Percentiles rank a stretch among this genome's conserved stretches.
Conservation (phyloP, 2,329 filamentous ascomycete species). For the Hymenoscyphus scutula region DNA sequence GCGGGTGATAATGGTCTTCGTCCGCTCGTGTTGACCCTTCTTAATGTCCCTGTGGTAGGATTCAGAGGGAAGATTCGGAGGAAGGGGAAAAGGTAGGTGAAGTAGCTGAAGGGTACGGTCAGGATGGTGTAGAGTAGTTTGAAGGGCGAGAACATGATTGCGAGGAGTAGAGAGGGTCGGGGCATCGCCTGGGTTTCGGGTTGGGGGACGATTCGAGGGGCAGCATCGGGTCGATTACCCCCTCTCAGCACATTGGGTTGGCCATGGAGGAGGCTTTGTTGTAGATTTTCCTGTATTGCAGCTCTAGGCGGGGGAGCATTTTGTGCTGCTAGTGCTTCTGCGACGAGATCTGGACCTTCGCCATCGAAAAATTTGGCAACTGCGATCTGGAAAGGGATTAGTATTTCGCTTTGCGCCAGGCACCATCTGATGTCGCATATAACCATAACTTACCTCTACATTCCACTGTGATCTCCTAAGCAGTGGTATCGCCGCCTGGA, state of each 20-base stretch:
- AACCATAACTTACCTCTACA: constrained; percentile 65
- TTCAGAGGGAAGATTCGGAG: constrained; percentile 64
- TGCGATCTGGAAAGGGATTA: constrained; percentile 65
- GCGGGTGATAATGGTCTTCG: constrained; percentile 76
- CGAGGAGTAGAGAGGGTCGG: constrained; percentile 71
- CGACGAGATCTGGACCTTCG: constrained; percentile 77
- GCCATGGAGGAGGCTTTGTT: constrained; percentile 51
- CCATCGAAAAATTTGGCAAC: constrained; percentile 98
- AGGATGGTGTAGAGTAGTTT: constrained; percentile 72
- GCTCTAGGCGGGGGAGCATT: constrained; percentile 60
- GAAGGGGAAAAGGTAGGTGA: constrained; percentile 61
- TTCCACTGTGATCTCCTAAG: constrained; percentile 93
- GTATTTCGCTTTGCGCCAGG: not conserved
- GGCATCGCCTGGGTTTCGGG: constrained; percentile 62
- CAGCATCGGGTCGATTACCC: constrained; percentile 56
- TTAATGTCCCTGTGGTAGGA: constrained; percentile 52
- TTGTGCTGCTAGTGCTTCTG: constrained; percentile 68
- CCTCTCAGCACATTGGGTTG: constrained; percentile 29
- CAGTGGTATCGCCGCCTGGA: constrained; percentile 72
- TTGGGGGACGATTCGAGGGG: constrained; percentile 81
- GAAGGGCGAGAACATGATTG: constrained; percentile 78
- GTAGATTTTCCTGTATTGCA: constrained; percentile 70
- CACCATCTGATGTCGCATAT: not conserved
- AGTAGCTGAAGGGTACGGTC: constrained; percentile 59
- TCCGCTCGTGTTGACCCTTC: constrained; percentile 61